phyloP scores from a whole-genome alignment of 2,329 filamentous ascomycete genomes.

The Purpureocillium lavendulum region DNA sequence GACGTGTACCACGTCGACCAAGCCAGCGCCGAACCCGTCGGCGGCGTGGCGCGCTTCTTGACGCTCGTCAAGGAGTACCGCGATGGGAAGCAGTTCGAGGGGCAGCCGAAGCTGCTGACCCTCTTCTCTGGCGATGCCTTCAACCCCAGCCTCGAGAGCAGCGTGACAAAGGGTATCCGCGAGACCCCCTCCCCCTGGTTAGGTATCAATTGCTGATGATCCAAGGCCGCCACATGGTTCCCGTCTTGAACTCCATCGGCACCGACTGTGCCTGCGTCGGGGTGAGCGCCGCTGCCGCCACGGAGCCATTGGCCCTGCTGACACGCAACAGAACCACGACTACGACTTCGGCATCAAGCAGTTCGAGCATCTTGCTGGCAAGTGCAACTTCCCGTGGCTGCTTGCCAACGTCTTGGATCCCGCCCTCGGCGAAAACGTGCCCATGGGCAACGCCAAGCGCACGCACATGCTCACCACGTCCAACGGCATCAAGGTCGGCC shows the following conservation, averaged over 20 bases:
- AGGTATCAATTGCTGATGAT: background rate
- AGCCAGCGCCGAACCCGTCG: conserved; percentile 70
- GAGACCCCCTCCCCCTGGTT: too few species aligned
- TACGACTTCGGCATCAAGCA: conserved; percentile 85
- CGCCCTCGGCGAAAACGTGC: conserved; percentile 63
- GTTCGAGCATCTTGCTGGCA: conserved; percentile 61
- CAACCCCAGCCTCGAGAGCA: conserved; percentile 83
- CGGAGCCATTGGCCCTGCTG: background rate
- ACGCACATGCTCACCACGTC: conserved; percentile 71
- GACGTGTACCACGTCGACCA: conserved; percentile 86
- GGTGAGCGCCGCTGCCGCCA: conserved; percentile 36
- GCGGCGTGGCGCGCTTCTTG: conserved; percentile 75
- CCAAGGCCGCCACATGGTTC: conserved; percentile 74
- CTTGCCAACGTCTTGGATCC: conserved; percentile 84
- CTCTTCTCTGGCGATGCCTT: conserved; percentile 91
- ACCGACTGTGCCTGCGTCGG: conserved; percentile 78
- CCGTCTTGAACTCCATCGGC: conserved; percentile 67
- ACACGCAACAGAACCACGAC: conserved; percentile 64
- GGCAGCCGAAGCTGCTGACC: conserved; percentile 60
- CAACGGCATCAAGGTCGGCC: conserved; percentile 77
- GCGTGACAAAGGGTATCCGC: conserved; percentile 68
- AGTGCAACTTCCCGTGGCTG: conserved; percentile 84
- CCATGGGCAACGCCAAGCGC: conserved; percentile 67
- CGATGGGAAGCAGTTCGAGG: conserved; percentile 47
- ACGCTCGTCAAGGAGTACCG: conserved; percentile 70